A percentile compares a stretch with the other conserved stretches of the same genome.
Evolutionary conservation across 1,284 basidiomycete species (phyloP).

Genomic region (Cutaneotrichosporon arboriforme): DNA sequence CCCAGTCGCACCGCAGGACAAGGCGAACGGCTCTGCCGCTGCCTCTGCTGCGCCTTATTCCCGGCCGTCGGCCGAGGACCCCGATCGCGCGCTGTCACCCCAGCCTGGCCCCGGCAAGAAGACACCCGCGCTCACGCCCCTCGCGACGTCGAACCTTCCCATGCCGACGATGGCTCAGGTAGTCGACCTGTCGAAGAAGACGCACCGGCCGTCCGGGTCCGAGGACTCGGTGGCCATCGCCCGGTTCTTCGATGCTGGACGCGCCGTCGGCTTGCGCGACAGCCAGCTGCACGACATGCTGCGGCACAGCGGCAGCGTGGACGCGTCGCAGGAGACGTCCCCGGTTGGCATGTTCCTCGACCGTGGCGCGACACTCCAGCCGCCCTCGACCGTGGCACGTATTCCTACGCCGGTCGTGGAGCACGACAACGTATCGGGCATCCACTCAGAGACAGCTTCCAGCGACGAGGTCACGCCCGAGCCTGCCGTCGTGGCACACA

Average conservation of each 20-base stretch:
- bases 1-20: neutral
- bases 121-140: neutral
- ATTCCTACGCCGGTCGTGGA: constrained; percentile 13
- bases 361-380: constrained; percentile 1
- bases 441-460: neutral
- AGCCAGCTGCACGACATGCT: constrained; percentile 36
- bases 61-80: neutral
- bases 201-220: constrained; percentile 9
- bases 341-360: neutral
- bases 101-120: neutral
- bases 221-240: constrained; percentile 24
- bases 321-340: constrained; percentile 5
- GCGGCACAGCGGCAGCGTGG: constrained; percentile 22
- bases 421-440: neutral
- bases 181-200: constrained; percentile 3
- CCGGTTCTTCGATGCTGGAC: constrained; percentile 38
- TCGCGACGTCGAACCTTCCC: neutral
- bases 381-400: neutral
- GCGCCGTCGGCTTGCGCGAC: constrained; percentile 34
- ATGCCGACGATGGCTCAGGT: neutral
- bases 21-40: no score
- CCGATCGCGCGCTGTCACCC: neutral
- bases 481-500: neutral
- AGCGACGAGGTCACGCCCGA: constrained; percentile 1
- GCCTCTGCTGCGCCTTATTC: neutral